A percentile compares a stretch with the other conserved stretches of the same genome.
phyloP scores from a whole-genome alignment of 2,329 filamentous ascomycete genomes.

The Diplodia intermedia region DNA sequence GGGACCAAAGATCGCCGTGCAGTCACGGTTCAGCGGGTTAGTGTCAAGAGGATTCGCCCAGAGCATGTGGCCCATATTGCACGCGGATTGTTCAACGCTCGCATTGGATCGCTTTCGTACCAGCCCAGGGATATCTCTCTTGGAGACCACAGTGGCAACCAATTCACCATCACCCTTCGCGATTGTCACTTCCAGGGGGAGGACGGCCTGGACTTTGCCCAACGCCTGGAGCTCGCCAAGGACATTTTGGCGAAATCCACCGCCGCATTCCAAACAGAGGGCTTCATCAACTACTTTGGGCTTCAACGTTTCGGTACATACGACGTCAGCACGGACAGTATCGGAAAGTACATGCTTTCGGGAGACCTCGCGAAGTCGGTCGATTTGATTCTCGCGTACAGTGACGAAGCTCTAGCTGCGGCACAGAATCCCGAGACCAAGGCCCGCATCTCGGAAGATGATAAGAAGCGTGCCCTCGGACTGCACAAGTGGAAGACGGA shows the following conservation, averaged over 20 bases:
- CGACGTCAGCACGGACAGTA: conserved; percentile 79
- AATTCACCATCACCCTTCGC: conserved; percentile 90
- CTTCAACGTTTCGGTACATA: conserved; percentile 97
- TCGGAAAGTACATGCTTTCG: conserved; percentile 84
- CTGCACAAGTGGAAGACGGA: conserved; percentile 75
- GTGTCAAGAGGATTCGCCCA: conserved; percentile 66
- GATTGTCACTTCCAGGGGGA: conserved; percentile 72
- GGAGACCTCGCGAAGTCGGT: conserved; percentile 82
- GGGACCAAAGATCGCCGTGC: conserved; percentile 91
- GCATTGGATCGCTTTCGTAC: conserved; percentile 82
- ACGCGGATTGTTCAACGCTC: conserved; percentile 64
- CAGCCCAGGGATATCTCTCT: conserved; percentile 74
- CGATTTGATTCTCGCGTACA: conserved; percentile 76
- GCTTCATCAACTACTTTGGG: conserved; percentile 98
- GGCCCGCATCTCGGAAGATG: conserved; percentile 71
- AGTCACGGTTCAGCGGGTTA: conserved; percentile 83
- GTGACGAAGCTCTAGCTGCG: conserved; percentile 65
- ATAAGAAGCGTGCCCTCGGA: conserved; percentile 77
- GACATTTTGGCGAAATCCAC: conserved; percentile 66
- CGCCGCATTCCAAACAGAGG: conserved; percentile 70
- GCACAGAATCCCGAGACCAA: conserved; percentile 52
- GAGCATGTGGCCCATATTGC: conserved; percentile 71
- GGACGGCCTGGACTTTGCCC: conserved; percentile 43
- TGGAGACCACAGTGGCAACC: conserved; percentile 85
- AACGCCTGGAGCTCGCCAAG: conserved; percentile 55